Percentiles rank a stretch among this genome's conserved stretches.
Evolutionary conservation across 352 stramenopile species (phyloP).

Genomic region (Paralagenidium karlingii): DNA sequence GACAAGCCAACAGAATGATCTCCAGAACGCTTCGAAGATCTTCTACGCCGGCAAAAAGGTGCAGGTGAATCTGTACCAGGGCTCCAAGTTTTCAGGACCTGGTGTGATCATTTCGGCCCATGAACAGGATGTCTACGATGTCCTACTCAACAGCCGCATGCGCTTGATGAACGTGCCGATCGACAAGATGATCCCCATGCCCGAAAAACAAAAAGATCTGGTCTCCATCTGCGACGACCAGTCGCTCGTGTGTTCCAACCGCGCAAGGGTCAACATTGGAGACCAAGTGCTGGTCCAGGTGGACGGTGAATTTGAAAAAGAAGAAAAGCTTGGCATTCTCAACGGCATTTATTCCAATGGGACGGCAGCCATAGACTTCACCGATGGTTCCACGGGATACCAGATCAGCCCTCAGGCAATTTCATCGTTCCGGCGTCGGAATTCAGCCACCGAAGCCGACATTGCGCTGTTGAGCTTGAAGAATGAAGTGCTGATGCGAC

Average conservation of each 20-base stretch:
- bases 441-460: conserved; percentile 19
- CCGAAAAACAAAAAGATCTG: conserved; percentile 38
- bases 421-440: conserved; percentile 35
- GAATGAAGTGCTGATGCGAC: conserved; percentile 69
- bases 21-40: conserved; percentile 20
- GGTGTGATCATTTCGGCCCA: conserved; percentile 46
- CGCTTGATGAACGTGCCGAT: conserved; percentile 50
- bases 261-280: conserved; percentile 60
- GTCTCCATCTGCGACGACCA: conserved; percentile 59
- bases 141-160: conserved; percentile 57
- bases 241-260: conserved; percentile 42
- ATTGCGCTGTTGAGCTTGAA: conserved; percentile 56
- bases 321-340: conserved; percentile 54
- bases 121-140: conserved; percentile 25
- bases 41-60: conserved; percentile 59
- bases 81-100: conserved; percentile 45
- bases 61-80: conserved; percentile 56
- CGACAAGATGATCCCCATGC: conserved; percentile 45
- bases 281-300: conserved; percentile 58
- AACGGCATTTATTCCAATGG: conserved; percentile 71
- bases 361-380: conserved; percentile 62
- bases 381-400: conserved; percentile 61
- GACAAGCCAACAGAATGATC: conserved; percentile 29
- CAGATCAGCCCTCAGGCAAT: conserved; percentile 40
- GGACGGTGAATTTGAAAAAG: conserved; percentile 26